phyloP scores from a whole-genome alignment of 2,329 filamentous ascomycete species.

The Aureobasidium sp. region DNA sequence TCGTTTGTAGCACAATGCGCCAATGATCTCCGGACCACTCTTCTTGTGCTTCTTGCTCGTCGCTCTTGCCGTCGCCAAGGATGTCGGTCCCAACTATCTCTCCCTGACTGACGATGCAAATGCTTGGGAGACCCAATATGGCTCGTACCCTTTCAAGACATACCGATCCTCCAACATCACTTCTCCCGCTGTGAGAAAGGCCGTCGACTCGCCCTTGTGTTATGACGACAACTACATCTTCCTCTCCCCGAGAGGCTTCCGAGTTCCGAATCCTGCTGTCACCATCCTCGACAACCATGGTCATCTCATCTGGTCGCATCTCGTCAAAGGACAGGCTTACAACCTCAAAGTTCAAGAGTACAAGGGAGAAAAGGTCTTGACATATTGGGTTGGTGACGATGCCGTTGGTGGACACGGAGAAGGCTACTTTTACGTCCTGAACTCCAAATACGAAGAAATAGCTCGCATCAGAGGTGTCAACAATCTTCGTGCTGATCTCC shows the following conservation, averaged over 20 bases:
- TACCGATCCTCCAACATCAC: slow-evolving; percentile 9
- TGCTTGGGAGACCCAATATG: neutral
- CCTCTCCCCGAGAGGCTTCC: slow-evolving; percentile 6
- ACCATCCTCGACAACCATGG: slow-evolving; percentile 12
- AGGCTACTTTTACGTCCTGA: slow-evolving; percentile 37
- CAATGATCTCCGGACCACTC: neutral
- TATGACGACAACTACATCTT: slow-evolving; percentile 11
- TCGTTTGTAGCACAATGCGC: neutral
- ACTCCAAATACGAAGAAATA: slow-evolving; percentile 26
- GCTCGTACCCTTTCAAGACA: slow-evolving; percentile 5
- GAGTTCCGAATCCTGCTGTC: neutral
- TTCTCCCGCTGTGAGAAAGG: slow-evolving; percentile 10
- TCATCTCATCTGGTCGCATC: slow-evolving; percentile 3
- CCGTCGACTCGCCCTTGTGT: slow-evolving; percentile 5
- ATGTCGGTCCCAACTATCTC: slow-evolving; percentile 3
- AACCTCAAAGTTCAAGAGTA: slow-evolving; percentile 39
- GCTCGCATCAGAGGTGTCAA: slow-evolving; percentile 31
- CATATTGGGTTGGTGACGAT: slow-evolving; percentile 42
- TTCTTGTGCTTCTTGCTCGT: neutral
- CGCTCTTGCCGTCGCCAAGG: neutral
- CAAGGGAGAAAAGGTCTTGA: slow-evolving; percentile 36
- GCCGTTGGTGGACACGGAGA: slow-evolving; percentile 39
- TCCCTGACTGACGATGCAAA: neutral
- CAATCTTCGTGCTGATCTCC: slow-evolving; percentile 29
- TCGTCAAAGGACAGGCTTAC: slow-evolving; percentile 29